Percentiles rank a stretch among this genome's conserved stretches.
Conservation (phyloP, 2,329 filamentous ascomycete species). For the Colletotrichum sp. region DNA sequence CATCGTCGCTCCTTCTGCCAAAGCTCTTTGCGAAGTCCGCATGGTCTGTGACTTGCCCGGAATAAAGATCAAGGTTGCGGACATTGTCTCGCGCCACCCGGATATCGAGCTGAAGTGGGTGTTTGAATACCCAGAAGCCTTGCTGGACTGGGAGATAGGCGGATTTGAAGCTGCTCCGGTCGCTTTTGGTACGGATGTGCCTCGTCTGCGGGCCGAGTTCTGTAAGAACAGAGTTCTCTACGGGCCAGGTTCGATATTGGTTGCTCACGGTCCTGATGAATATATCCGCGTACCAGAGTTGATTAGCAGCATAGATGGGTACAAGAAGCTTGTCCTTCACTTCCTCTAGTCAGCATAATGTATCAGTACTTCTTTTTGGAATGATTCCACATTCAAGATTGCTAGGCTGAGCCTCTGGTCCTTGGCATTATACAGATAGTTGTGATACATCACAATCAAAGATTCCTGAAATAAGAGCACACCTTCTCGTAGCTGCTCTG, state of each 20-base stretch:
- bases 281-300: constrained; percentile 38
- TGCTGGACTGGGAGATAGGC: constrained; percentile 42
- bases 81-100: constrained; percentile 33
- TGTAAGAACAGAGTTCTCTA: constrained; percentile 40
- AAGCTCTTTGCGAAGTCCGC: constrained; percentile 43
- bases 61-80: constrained; percentile 36
- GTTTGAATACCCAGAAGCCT: constrained; percentile 41
- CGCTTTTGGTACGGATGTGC: constrained; percentile 44
- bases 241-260: constrained; percentile 42
- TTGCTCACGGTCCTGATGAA: constrained; percentile 43
- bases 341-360: not conserved
- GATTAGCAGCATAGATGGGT: constrained; percentile 39
- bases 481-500: not conserved
- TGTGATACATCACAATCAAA: not conserved
- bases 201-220: constrained; percentile 33
- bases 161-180: constrained; percentile 41
- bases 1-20: constrained; percentile 40
- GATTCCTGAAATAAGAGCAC: not conserved
- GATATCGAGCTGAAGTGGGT: constrained; percentile 37
- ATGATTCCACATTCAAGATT: not conserved
- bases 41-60: constrained; percentile 37
- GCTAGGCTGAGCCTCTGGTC: not conserved
- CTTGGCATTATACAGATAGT: not conserved
- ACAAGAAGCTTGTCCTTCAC: constrained; percentile 36
- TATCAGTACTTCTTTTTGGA: fast-evolving